Evolutionary conservation across 164 flowering plant genomes (phyloP).

Genomic region (Stephania yunnanensis): DNA sequence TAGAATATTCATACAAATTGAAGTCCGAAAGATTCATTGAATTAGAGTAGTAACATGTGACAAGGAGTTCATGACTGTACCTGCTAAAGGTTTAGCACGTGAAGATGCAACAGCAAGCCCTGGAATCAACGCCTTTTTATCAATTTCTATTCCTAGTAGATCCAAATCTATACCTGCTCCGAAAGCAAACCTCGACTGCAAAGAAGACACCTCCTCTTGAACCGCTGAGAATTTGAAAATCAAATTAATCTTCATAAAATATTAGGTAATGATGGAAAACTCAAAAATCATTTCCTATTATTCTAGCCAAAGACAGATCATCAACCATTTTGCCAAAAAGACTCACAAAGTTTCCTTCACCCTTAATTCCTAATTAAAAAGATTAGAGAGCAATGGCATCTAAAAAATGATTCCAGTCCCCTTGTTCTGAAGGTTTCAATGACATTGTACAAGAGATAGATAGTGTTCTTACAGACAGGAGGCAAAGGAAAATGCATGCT

Average conservation of each 20-base stretch:
- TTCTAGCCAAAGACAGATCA: too few species aligned
- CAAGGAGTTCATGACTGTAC: conserved; percentile 22
- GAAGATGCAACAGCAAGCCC: conserved; percentile 92
- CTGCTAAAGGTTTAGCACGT: conserved; percentile 89
- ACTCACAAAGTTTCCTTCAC: too few species aligned
- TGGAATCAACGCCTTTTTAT: conserved; percentile 74
- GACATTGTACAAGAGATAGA: too few species aligned
- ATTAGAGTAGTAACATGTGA: neutral
- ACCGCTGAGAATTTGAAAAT: conserved; percentile 49
- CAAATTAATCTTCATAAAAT: neutral
- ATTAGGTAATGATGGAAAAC: neutral
- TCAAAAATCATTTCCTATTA: too few species aligned
- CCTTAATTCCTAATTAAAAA: too few species aligned
- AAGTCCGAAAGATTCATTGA: neutral
- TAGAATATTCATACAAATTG: neutral
- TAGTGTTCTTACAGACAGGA: too few species aligned
- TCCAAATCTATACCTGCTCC: conserved; percentile 84
- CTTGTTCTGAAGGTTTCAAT: too few species aligned
- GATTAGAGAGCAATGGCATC: too few species aligned
- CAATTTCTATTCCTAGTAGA: conserved; percentile 80
- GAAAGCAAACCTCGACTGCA: conserved; percentile 50
- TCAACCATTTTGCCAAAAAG: too few species aligned
- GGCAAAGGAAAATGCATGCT: too few species aligned
- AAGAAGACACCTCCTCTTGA: conserved; percentile 57
- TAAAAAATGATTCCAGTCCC: too few species aligned